Evolutionary conservation across 108 stramenopile genomes (phyloP).

Genomic region (Nitzschia sp.): DNA sequence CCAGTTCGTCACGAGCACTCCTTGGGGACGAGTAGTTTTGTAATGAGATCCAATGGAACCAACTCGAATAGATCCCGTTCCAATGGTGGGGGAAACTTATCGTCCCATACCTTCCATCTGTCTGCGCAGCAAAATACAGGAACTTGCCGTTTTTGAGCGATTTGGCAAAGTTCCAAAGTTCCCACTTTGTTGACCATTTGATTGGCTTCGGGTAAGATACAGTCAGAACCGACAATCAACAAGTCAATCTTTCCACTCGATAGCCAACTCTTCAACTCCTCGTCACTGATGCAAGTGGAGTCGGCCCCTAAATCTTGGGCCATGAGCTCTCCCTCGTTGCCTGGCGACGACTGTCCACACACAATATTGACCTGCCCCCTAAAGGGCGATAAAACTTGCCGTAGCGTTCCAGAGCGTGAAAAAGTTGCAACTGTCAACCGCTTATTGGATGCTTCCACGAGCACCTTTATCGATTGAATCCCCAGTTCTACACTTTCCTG

Average conservation of each 20-base stretch:
- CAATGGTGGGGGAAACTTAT: conserved; percentile 52
- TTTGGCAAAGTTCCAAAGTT: conserved; percentile 26
- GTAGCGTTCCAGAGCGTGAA: conserved; percentile 51
- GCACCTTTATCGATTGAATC: background rate
- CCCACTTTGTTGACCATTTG: conserved; percentile 58
- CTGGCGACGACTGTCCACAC: conserved; percentile 49
- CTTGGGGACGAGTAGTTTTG: background rate
- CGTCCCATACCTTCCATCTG: conserved; percentile 55
- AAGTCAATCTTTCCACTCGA: conserved; percentile 31
- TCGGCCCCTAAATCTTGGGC: conserved; percentile 37
- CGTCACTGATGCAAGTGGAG: conserved; percentile 33
- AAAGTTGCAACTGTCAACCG: conserved; percentile 46
- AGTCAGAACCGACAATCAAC: conserved; percentile 50
- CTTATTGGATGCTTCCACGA: background rate
- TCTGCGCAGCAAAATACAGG: conserved; percentile 49
- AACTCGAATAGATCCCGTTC: conserved; percentile 54
- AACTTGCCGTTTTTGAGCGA: conserved; percentile 2
- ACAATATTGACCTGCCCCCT: conserved; percentile 22
- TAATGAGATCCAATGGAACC: conserved; percentile 29
- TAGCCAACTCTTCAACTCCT: conserved; percentile 27
- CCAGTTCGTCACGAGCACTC: too few species aligned
- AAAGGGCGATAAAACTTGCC: conserved; percentile 27
- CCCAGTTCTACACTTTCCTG: conserved; percentile 20
- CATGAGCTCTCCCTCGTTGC: conserved; percentile 57
- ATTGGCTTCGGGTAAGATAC: conserved; percentile 28